Base-by-base conservation (phyloP, 768 basidiomycete genomes). In the Xerocomus brunneocitrinus region DNA sequence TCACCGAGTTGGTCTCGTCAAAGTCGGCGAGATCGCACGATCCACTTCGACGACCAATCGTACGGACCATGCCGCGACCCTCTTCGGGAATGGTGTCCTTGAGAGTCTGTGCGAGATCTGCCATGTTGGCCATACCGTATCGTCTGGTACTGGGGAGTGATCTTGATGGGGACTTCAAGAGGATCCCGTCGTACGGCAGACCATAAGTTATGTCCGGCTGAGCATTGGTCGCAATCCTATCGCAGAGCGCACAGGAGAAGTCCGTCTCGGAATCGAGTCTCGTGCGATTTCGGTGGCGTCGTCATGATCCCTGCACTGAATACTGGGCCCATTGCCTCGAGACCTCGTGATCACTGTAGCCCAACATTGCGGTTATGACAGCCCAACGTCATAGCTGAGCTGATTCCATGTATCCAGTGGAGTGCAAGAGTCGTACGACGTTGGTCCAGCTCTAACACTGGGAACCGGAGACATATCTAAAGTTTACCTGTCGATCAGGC, bases 61-160 rank as follows among this genome's bases (percentile, higher is more conserved):
- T 47, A 1, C 30, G 16, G 12, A 34, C 14, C 28, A 57, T 25
- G 10, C 8, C 9, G 10, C 10, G 24, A 4, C 31, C 46, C 1
- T 22, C 46, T 27, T 46, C 43, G 5, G 34, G 39, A 42, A 49
- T 44, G 1, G 48, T 13, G 16, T 34, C 49, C 25, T 39, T 24
- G 39, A 55, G 22, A n/a, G 14, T 31, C 31, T 49, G n/a, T 1
- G 55, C 32, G 2, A 52, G n/a, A 16, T 46, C 2, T 8, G 25
- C 12, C 59, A 63, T 50, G 6, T 57, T 53, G 1, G 44, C 55
- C 27, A 56, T 41, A 1, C 63, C 63, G 4, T 60, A 44, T 24
- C 55, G 58, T 31, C 63, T 56, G 13, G 13, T 7, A 16, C 24
- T 34, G 13, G 39, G 41, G 9, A 30, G 30, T 0, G 22, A n/a